Evolutionary conservation across 768 basidiomycete genomes (phyloP).

Genomic region (Fomitopsis serialis): DNA sequence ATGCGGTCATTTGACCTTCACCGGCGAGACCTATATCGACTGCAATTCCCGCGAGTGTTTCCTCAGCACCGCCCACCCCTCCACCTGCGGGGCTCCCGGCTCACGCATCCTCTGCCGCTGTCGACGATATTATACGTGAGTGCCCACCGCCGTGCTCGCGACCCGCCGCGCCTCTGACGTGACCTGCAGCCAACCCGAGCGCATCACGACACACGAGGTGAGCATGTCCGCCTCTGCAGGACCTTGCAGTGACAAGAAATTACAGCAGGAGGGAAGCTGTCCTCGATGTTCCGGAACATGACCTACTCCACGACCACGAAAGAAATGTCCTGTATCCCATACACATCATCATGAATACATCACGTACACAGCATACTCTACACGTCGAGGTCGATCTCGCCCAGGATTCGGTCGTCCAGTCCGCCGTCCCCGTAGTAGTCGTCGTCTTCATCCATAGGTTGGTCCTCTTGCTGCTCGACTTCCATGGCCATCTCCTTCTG

Average conservation of each 20-base stretch:
- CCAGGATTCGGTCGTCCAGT: slow-evolving; percentile 26
- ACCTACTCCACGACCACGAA: slow-evolving; percentile 4
- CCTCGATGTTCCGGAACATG: slow-evolving; percentile 2
- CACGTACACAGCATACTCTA: slow-evolving; percentile 10
- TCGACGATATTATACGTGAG: slow-evolving; percentile 52
- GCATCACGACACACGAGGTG: slow-evolving; percentile 42
- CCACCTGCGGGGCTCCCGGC: slow-evolving; percentile 31
- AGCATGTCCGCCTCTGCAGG: slow-evolving; percentile 10
- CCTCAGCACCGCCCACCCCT: slow-evolving; percentile 45
- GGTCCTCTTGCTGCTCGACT: slow-evolving; percentile 32
- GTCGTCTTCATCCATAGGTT: slow-evolving; percentile 41
- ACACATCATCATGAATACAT: slow-evolving; percentile 2
- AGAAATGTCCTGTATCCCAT: slow-evolving; percentile 7
- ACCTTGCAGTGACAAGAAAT: not conserved
- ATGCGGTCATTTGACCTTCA: slow-evolving; percentile 56
- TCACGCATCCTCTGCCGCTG: slow-evolving; percentile 30
- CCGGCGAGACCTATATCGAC: slow-evolving; percentile 42
- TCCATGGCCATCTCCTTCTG: slow-evolving; percentile 62
- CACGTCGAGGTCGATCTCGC: slow-evolving; percentile 22
- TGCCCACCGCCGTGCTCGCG: slow-evolving; percentile 2
- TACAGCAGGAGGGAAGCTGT: slow-evolving; percentile 13
- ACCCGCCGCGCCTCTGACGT: slow-evolving; percentile 4
- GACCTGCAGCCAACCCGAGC: slow-evolving; percentile 45
- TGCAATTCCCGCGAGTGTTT: slow-evolving; percentile 42
- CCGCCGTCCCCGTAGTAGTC: slow-evolving; percentile 41